Evolutionary conservation across 768 basidiomycete genomes (phyloP).

Genomic region (Dentipellis fragilis): DNA sequence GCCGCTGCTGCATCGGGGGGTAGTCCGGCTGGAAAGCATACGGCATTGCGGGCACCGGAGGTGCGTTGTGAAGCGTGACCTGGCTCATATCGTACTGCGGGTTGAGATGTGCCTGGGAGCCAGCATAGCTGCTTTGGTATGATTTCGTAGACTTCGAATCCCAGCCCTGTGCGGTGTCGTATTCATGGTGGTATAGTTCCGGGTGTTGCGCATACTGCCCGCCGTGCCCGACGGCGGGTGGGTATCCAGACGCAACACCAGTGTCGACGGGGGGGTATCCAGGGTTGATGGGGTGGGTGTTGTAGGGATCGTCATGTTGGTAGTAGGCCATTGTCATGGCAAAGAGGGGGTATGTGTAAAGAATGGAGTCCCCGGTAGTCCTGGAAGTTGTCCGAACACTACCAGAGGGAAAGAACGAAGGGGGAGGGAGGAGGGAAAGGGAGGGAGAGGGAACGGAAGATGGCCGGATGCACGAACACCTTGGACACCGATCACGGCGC

Average conservation of each 20-base stretch:
- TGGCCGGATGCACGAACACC: too few relatives aligned
- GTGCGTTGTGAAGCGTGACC: constrained; percentile 25
- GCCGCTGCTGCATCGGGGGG: constrained; percentile 43
- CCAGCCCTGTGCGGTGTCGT: constrained; percentile 25
- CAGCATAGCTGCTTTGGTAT: constrained; percentile 52
- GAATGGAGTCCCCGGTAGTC: background rate
- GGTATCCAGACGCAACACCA: constrained; percentile 10
- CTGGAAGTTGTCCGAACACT: background rate
- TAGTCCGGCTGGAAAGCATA: constrained; percentile 39
- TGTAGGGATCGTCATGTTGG: constrained; percentile 18
- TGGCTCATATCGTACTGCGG: constrained; percentile 52
- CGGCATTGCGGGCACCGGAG: constrained; percentile 47
- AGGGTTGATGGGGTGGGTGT: background rate
- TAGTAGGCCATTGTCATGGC: constrained; percentile 19
- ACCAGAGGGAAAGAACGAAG: background rate
- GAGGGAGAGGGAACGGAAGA: constrained; percentile 2
- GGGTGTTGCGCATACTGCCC: background rate
- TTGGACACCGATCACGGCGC: too few relatives aligned
- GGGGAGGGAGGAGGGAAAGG: constrained; percentile 1
- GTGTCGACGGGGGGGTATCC: constrained; percentile 3
- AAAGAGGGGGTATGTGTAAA: background rate
- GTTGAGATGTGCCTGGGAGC: constrained; percentile 67
- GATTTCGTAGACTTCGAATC: constrained; percentile 49
- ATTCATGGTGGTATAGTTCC: constrained; percentile 8
- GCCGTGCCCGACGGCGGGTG: constrained; percentile 10